Percentiles rank a stretch among this genome's conserved stretches.
These are phyloP conservation scores for Trifolium subterraneum DNA, from an alignment of 306 rosid species.

Conservation along the genomic window DNA sequence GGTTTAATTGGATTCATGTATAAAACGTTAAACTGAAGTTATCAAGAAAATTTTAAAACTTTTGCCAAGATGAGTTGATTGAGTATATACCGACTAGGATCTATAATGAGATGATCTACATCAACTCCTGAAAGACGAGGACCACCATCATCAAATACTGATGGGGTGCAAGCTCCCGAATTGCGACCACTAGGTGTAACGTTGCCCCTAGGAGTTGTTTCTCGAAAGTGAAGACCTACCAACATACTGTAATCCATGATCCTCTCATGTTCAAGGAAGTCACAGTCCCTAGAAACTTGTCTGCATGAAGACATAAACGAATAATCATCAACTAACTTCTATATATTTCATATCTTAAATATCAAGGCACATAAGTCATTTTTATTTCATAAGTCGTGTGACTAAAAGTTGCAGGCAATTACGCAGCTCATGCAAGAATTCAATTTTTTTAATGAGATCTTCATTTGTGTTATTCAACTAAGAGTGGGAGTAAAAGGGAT, in stretches of 20 bases:
- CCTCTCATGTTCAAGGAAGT: slow-evolving; percentile 91
- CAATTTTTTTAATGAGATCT: slow-evolving; percentile 11
- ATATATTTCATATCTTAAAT: slow-evolving; percentile 5
- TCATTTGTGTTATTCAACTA: neutral
- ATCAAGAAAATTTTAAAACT: neutral
- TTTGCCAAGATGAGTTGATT: slow-evolving; percentile 26
- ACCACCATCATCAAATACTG: slow-evolving; percentile 40
- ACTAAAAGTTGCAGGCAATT: neutral
- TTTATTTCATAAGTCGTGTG: neutral
- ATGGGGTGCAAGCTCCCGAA: slow-evolving; percentile 32
- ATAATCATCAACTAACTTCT: neutral
- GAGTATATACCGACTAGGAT: slow-evolving; percentile 63
- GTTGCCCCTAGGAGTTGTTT: slow-evolving; percentile 48
- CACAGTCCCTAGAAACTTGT: slow-evolving; percentile 94
- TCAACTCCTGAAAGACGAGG: slow-evolving; percentile 57
- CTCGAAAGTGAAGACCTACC: slow-evolving; percentile 91
- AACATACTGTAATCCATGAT: slow-evolving; percentile 97
- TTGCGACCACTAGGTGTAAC: slow-evolving; percentile 46
- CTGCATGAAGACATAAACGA: slow-evolving; percentile 54
- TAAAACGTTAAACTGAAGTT: slow-evolving; percentile 1
- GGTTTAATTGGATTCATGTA: neutral
- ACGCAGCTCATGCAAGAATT: neutral
- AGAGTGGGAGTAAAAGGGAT: too few species aligned
- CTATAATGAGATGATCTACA: slow-evolving; percentile 50
- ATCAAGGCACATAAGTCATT: slow-evolving; percentile 19